phyloP scores from a whole-genome alignment of 2,329 filamentous ascomycete species.

The Mollisiaceae sp. region DNA sequence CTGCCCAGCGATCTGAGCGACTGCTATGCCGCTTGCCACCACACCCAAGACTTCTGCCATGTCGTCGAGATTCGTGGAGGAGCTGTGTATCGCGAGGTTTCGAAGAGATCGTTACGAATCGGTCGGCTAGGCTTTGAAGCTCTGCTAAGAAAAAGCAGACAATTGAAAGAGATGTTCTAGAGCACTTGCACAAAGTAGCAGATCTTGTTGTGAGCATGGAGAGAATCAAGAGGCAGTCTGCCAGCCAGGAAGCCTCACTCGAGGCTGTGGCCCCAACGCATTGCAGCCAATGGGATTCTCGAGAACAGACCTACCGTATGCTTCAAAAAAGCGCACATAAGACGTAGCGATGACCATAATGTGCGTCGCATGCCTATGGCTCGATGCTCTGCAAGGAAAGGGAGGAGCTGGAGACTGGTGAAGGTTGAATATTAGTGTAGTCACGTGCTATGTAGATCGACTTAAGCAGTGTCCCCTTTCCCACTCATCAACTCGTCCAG shows the following conservation, averaged over 20 bases:
- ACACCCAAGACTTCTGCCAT: conserved; percentile 23
- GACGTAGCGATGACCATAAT: neutral
- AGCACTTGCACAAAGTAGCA: neutral
- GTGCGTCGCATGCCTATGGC: neutral
- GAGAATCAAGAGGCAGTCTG: neutral
- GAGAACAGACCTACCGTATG: neutral
- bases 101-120: neutral
- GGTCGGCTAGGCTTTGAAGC: neutral
- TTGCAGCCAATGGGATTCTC: neutral
- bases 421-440: neutral
- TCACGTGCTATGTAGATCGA: neutral
- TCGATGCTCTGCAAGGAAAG: neutral
- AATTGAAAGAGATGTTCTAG: neutral
- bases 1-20: conserved; percentile 21
- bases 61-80: neutral
- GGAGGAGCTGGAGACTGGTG: neutral
- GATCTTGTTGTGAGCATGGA: neutral
- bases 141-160: neutral
- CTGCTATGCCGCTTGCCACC: conserved; percentile 23
- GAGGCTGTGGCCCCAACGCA: neutral
- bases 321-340: neutral
- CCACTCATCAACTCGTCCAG: too few species aligned
- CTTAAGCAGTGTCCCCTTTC: neutral
- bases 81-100: neutral
- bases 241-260: conserved; percentile 2